phyloP scores from a whole-genome alignment of 257 asterid genomes.

The Knoxia roxburghii region DNA sequence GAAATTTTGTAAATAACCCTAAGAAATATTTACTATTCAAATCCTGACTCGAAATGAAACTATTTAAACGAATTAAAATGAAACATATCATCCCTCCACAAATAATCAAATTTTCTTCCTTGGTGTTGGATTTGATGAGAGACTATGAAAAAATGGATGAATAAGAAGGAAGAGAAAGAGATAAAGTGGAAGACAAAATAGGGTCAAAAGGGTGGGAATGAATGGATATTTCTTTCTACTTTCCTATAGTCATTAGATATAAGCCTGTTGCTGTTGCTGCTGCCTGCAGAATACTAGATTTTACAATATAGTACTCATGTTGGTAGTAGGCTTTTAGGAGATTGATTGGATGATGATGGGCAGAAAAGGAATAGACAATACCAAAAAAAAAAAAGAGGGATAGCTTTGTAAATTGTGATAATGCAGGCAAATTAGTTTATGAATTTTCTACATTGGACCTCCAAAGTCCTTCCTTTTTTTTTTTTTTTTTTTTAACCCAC shows the following conservation, averaged over 20 bases:
- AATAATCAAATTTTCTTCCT: too few relatives aligned
- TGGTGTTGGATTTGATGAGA: constrained; percentile 1
- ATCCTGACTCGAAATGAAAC: too few relatives aligned
- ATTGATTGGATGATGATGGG: constrained; percentile 11
- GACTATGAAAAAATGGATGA: background rate
- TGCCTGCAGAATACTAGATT: constrained; percentile 3
- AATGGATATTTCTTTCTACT: background rate
- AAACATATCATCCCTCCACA: too few relatives aligned
- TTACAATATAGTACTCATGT: too few relatives aligned
- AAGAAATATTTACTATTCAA: too few relatives aligned
- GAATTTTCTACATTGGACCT: background rate
- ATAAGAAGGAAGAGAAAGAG: background rate
- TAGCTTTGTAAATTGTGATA: constrained; percentile 1
- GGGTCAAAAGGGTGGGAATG: constrained; percentile 6
- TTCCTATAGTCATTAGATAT: too few relatives aligned
- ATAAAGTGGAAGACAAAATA: background rate
- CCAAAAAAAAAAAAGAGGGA: background rate
- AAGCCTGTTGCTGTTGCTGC: background rate
- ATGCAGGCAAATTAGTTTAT: background rate
- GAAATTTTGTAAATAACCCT: too few relatives aligned
- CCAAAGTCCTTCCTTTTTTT: background rate
- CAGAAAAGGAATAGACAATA: background rate
- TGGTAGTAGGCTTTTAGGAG: background rate
- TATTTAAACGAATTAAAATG: too few relatives aligned
- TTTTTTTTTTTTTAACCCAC: too few relatives aligned